Evolutionary conservation across 139 green algal species (phyloP), one percentile per base, ranked within the genome.

Genomic region (Ettlia oleoabundans): DNA sequence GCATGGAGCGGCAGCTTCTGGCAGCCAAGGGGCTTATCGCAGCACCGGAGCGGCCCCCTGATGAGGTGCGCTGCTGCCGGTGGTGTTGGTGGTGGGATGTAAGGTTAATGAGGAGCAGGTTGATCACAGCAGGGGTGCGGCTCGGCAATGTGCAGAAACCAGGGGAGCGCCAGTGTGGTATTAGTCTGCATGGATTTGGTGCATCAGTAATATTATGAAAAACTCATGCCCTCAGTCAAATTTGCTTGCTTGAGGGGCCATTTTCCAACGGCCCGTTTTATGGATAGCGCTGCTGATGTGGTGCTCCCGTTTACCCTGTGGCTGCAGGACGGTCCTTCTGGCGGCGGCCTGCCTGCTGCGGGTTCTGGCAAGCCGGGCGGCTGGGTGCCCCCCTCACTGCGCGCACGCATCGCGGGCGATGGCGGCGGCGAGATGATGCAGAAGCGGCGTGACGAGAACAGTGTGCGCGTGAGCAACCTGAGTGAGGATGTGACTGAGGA

Each of bases 391-490:
- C 95, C 96, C 33, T 84, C 82, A 62, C 71, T 95, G 82, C 91
- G 96, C 64, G 90, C 90, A 80, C 86, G 90, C 26, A 65, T 79
- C 0, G 75, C 71, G 26, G 89, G 85, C 69, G 82, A 81, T 82
- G 83, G 78, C 32, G 89, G 81, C 62, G 78, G 70, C 32, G 79
- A 88, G 53, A 33, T 67, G 70, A 85, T 88, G 82, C 69, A 88
- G 43, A 87, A 89, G 81, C 86, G 91, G 47, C 88, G 94, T 38
- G 95, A 98, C 82, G 96, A 99, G 78, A 99, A 99, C 90, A 94
- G 79, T 41, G 86, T 99, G 74, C 94, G 97, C 33, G 97, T 99
- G 6, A 98, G 94, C 72, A 99, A 99, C 92, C 86, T 99, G 84
- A 96, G 92, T 26, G 97, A 99, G 82, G 96, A 98, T 55, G 96